phyloP scores from a whole-genome alignment of 2,329 filamentous ascomycete genomes.

The Proliferodiscus dingleyae region DNA sequence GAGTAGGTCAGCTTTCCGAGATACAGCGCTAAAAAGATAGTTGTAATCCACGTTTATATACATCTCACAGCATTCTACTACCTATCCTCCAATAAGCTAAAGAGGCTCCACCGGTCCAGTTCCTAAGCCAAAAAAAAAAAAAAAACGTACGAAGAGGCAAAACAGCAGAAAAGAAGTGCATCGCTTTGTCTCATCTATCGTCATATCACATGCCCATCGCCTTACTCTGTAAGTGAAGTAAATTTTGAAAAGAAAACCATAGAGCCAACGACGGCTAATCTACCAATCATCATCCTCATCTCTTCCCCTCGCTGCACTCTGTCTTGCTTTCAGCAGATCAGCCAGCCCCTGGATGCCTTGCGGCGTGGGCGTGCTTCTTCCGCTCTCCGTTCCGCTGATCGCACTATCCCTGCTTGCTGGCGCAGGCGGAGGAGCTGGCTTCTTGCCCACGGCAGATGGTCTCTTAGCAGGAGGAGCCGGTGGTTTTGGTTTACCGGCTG shows the following conservation, averaged over 20 bases:
- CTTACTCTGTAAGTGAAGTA: too few species aligned
- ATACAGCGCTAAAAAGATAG: too few species aligned
- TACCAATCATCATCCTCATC: constrained; percentile 33
- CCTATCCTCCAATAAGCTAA: too few species aligned
- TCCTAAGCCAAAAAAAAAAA: background rate
- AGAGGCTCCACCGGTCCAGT: too few species aligned
- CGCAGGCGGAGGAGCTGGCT: constrained; percentile 60
- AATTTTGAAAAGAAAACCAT: too few species aligned
- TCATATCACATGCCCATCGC: too few species aligned
- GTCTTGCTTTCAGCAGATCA: constrained; percentile 70
- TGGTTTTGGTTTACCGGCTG: constrained; percentile 34
- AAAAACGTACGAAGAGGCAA: background rate
- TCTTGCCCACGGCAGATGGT: constrained; percentile 60
- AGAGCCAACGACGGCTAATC: too few species aligned
- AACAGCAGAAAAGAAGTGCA: too few species aligned
- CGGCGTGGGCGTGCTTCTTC: constrained; percentile 67
- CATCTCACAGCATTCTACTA: too few species aligned
- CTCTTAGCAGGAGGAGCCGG: constrained; percentile 63
- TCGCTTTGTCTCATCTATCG: too few species aligned
- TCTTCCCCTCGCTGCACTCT: constrained; percentile 60
- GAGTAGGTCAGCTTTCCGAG: too few species aligned
- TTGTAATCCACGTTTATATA: too few species aligned
- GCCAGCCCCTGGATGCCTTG: constrained; percentile 70
- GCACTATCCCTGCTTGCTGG: constrained; percentile 57
- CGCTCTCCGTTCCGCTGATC: constrained; percentile 51